Base-by-base conservation (phyloP, 208 protist species). In the Crithidia acanthocephali region DNA sequence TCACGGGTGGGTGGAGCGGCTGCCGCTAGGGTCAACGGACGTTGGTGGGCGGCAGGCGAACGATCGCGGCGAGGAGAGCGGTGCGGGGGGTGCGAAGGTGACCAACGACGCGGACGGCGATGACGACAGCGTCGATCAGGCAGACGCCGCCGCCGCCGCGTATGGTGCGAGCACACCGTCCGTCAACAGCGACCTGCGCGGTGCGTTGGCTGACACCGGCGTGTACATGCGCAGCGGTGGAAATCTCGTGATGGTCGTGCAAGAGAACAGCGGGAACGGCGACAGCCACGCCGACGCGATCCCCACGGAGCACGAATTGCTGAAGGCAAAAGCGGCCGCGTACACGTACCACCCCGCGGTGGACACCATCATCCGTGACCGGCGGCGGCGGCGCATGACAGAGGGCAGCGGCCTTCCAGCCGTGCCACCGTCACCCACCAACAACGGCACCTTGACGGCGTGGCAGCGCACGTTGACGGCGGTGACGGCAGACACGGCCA, bases 301-400 rank as follows among this genome's bases (percentile, higher is more conserved):
- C 35, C 8, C 35, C 5, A 13, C 35, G 35, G 35, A 5, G 35
- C 35, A 40, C 35, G 35, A 5, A 5, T 11, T 40, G 35, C 11
- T 11, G 5, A 40, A 13, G 11, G 11, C 35, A 11, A 11, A 40
- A 11, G 35, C 35, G 11, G 35, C 32, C 15, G 18, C 53, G 18
- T 72, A 68, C 65, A 72, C 65, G 8, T 78, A 68, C 30, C 66
- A 72, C 35, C 48, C 64, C 51, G 72, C 52, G 4, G 72, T 72
- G 5, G 65, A 61, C 1, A 59, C 64, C 1, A 57, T 76, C 5
- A 30, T 76, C 8, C 15, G 11, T 0, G 55, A 48, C 20, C 65
- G 65, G 18, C 62, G 45, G 23, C 62, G 11, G 18, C 32, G 47
- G 6, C 2, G 27, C 11, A 47, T 27, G 35, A 23, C 30, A 45